phyloP scores from a whole-genome alignment of 2,329 filamentous ascomycete genomes.

The Sarocladiaceae sp. region DNA sequence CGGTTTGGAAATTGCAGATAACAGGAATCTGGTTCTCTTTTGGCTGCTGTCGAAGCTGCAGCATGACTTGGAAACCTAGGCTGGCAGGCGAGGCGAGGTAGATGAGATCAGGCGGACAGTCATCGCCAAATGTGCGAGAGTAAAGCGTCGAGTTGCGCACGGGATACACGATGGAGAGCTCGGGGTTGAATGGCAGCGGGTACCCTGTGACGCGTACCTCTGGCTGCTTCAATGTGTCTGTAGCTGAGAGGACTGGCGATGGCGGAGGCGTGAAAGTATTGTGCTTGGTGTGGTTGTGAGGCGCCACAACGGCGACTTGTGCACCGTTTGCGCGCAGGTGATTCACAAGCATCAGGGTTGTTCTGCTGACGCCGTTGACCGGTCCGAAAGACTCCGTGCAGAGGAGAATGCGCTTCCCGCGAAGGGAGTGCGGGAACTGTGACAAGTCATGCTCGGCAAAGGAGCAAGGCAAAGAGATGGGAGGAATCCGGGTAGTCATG shows the following conservation, averaged over 20 bases:
- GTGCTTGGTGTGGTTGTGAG: conserved; percentile 47
- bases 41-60: conserved; percentile 58
- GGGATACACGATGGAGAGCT: conserved; percentile 63
- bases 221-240: conserved; percentile 15
- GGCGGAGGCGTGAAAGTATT: conserved; percentile 46
- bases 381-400: conserved; percentile 68
- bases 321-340: conserved; percentile 59
- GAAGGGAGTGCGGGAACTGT: conserved; percentile 41
- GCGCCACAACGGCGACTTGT: conserved; percentile 60
- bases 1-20: conserved; percentile 66
- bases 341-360: conserved; percentile 62
- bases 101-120: conserved; percentile 53
- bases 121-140: conserved; percentile 48
- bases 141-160: conserved; percentile 59
- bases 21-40: conserved; percentile 49
- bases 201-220: conserved; percentile 59
- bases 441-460: conserved; percentile 35
- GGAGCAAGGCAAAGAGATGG: conserved; percentile 14
- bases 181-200: conserved; percentile 64
- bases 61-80: conserved; percentile 63
- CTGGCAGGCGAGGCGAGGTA: conserved; percentile 65
- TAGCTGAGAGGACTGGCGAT: conserved; percentile 24
- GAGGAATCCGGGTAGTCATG: conserved; percentile 4
- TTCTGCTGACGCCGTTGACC: conserved; percentile 67
- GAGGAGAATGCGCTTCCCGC: conserved; percentile 56